Evolutionary conservation across 1,284 basidiomycete genomes (phyloP), one percentile per base, ranked within the genome.

Genomic region (Puccinia novopanici): DNA sequence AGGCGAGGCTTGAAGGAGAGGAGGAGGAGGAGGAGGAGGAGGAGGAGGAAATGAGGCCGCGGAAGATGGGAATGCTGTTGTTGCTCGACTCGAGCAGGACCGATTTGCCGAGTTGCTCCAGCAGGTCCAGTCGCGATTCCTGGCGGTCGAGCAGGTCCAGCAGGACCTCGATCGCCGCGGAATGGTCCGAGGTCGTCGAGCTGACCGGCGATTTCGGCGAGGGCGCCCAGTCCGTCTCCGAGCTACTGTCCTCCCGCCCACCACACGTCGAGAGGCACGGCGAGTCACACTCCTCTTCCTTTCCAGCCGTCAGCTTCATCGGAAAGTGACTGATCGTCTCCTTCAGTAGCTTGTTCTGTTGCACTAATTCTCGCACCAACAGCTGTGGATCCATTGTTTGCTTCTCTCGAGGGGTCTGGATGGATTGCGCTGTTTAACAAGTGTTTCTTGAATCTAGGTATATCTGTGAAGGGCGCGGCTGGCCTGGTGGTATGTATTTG

Each of bases 291-390:
- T n/a, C 12, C 10, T 45, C 10, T 22, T 75, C 40, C 22, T 61
- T 50, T 5, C 27, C 24, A 42, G 40, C 2, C 1, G 30, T 50
- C 19, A n/a, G n/a, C 2, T n/a, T n/a, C n/a, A 77, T 27, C 9
- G 48, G 63, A 40, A 77, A 74, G n/a, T 59, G 55, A 59, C 50
- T 37, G 22, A 77, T 77, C 0, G 75, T 77, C 40, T 77, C 75
- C 42, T 77, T 77, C 30, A 77, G 37, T 42, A 77, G 40, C 68
- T 68, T 50, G 40, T 77, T 77, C 57, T 77, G 75, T 22, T 57
- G 59, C 1, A 67, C 75, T 19, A 77, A 40, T 68, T 68, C 75
- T 77, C 42, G 24, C 34, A 77, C 59, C 24, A 77, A 42, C 6
- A 40, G 45, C 10, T 68, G 34, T 5, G 75, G 45, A 68, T 67